A percentile compares a stretch with the other conserved stretches of the same genome.
These are phyloP conservation scores for Neckera pumila DNA, from an alignment of 225 moss, liverwort and hornwort species.

Conservation along the genomic window DNA sequence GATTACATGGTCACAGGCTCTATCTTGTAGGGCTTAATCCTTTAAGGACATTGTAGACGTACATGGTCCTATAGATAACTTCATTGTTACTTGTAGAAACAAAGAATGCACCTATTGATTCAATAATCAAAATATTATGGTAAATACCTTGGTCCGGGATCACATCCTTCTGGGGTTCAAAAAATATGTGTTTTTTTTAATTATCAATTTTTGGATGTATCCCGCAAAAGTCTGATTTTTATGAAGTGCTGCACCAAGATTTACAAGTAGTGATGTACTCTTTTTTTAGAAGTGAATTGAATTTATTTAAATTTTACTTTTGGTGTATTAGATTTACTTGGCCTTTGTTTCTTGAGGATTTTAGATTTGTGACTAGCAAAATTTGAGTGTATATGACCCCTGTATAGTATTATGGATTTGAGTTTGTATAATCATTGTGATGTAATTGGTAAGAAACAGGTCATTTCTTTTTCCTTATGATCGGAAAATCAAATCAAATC, in stretches of 20 bases:
- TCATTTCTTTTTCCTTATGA: too few relatives aligned
- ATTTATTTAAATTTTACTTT: neutral
- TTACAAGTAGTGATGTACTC: too few relatives aligned
- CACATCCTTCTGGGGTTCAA: neutral
- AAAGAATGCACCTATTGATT: neutral
- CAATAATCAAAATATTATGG: too few relatives aligned
- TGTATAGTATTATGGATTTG: neutral
- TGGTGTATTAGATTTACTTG: neutral
- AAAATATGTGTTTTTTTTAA: neutral
- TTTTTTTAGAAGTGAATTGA: neutral
- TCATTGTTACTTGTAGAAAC: neutral
- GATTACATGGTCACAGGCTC: fast-evolving
- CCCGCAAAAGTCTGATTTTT: fast-evolving
- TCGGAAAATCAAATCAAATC: too few relatives aligned
- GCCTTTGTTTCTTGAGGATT: neutral
- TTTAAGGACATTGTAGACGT: fast-evolving
- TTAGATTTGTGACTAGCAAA: neutral
- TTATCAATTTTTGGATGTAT: neutral
- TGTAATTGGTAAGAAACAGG: neutral
- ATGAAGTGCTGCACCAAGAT: neutral
- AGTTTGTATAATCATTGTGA: neutral
- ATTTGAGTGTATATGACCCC: neutral
- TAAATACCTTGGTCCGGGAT: fast-evolving
- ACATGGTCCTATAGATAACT: neutral
- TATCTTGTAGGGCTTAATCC: fast-evolving